Base-by-base conservation (phyloP, 1,139 yeast genomes). In the Spathaspora sp. region DNA sequence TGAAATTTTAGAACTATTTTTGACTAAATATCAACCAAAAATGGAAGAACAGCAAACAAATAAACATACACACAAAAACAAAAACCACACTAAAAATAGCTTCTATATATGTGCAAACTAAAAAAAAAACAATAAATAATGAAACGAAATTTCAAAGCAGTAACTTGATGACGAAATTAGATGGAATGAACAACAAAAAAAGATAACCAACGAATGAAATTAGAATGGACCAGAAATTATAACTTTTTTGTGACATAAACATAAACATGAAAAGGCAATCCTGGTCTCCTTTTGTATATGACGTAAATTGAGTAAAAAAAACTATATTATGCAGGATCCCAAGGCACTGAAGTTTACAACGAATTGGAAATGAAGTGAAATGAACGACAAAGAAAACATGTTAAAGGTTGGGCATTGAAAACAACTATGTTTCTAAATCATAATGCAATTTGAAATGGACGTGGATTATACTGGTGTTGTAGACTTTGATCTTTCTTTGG, bases 401-500 rank as follows among this genome's bases (percentile, higher is more conserved):
- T 11, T 13, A 3, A 15, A 13, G 13, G 10, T 10, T 2, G 10
- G 13, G 11, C n/a, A 27, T 13, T 4, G 23, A 11, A 5, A 5
- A 31, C 15, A 31, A 11, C 16, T 13, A 13, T 13, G 36, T 6
- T 15, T 31, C 36, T 31, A 8, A 4, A 31, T 31, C 36, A 13
- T 15, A 9, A 31, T 31, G 18, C 36, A 8, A 9, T 11, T 31
- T 37, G 39, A 23, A 17, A 7, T 13, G 5, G 23, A 26, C 5
- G 17, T n/a, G 13, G 36, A 11, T 33, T 24, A 41, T n/a, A 41
- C 43, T 23, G 44, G 41, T 15, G 18, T 25, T 18, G 26, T 18
- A 17, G 42, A 43, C 17, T 37, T 41, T 11, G 27, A 26, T 18
- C 42, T 37, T 44, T 40, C 43, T 11, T 23, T 41, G 27, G 27